Evolutionary conservation across 1,284 basidiomycete genomes (phyloP), one percentile per base, ranked within the genome.

Genomic region (Boletus semigastroideus): DNA sequence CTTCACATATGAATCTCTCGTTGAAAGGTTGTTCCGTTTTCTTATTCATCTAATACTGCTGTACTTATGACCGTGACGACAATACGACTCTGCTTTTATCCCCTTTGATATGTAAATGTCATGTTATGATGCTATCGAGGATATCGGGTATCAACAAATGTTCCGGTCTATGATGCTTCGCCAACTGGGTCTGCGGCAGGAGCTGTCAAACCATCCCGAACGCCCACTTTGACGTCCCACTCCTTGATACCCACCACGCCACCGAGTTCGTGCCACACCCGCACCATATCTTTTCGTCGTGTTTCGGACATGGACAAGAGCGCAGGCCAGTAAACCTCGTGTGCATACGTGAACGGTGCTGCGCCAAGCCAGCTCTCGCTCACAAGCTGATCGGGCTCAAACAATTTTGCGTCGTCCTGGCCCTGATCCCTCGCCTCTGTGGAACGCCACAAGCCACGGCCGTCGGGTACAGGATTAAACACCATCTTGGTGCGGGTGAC

Each of bases 311-410:
- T 69, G 51, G 72, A 62, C 2, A 88, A 68, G 25, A 93, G 73
- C 17, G 77, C 76, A 1, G 79, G 77, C 87, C 90, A 92, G 64
- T 91, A 93, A 54, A 79, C 77, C 30, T 81, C 80, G 61, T 92
- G 90, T 1, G 78, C 74, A 60, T 90, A 92, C 52, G 80, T 77
- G 57, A 91, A 87, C 17, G 82, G 73, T 33, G 72, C 64, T 12
- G 69, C 68, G 10, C 89, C 89, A 14, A 77, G 78, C 84, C 87
- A 90, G 61, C 74, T 68, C 34, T 81, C 77, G 12, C 71, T 72
- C 71, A 86, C 78, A 33, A 87, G 70, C 70, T 79, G 78, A 34
- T 84, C 79, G 5, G 74, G 64, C 2, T 72, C 68, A 65, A 88
- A 87, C 22, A 86, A 66, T 1, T 78, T 79, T 14, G 89, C 86